These are phyloP conservation scores for Dalbergia cultrata DNA, from an alignment of 306 rosid species.

Conservation along the genomic window DNA sequence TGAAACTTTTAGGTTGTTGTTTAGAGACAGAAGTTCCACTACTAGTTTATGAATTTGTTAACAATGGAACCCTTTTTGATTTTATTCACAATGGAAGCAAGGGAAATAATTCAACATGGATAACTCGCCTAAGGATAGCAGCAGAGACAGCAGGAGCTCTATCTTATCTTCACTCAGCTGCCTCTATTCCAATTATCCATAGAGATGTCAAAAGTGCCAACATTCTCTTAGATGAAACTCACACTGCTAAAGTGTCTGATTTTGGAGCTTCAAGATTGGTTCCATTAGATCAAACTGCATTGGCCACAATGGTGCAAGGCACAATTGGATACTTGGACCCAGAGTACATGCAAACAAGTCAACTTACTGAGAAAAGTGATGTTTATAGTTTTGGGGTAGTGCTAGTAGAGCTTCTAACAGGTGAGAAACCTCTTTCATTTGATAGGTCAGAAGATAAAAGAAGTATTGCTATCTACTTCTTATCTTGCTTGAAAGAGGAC, in stretches of 20 bases:
- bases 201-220: constrained; percentile 49
- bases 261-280: constrained; percentile 49
- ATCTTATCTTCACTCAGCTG: background rate
- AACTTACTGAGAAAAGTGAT: constrained; percentile 52
- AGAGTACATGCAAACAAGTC: constrained; percentile 43
- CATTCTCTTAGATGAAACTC: constrained; percentile 51
- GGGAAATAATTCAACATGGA: background rate
- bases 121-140: background rate
- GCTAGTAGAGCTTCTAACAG: constrained; percentile 44
- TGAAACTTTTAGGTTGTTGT: background rate
- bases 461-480: background rate
- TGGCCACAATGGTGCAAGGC: constrained; percentile 23
- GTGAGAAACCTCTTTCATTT: constrained; percentile 46
- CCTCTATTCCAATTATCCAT: background rate
- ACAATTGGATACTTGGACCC: constrained; percentile 50
- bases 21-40: background rate
- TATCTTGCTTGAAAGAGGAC: constrained; percentile 34
- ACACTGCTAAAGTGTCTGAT: constrained; percentile 51
- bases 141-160: background rate
- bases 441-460: constrained; percentile 8
- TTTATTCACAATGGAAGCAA: background rate
- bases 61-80: background rate
- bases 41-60: background rate
- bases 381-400: constrained; percentile 62
- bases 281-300: constrained; percentile 46